These are phyloP conservation scores for Metrosideros polymorpha DNA, from an alignment of 441 rosid species.

Conservation along the genomic window DNA sequence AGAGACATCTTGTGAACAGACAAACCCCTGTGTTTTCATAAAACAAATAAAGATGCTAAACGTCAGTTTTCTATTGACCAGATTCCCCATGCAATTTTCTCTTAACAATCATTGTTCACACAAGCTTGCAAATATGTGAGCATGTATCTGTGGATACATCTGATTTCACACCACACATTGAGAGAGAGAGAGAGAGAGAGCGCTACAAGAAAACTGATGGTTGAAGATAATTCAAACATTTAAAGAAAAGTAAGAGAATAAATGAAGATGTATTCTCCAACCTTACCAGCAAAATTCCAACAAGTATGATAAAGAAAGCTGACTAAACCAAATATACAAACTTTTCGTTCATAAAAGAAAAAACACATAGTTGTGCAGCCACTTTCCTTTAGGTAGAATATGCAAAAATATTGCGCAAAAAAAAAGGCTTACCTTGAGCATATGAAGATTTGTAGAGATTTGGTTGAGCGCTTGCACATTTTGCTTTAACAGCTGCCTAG, in stretches of 20 bases:
- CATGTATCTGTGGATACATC: neutral
- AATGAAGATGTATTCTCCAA: neutral
- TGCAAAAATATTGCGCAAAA: neutral
- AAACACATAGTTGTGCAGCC: neutral
- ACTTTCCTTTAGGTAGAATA: neutral
- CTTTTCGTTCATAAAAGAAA: neutral
- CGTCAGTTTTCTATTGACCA: neutral
- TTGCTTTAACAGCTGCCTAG: conserved; percentile 64
- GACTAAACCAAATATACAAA: neutral
- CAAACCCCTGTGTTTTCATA: neutral
- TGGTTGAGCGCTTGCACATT: conserved; percentile 59
- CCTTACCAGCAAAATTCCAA: neutral
- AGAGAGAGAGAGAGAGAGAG: neutral
- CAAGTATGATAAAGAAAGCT: neutral
- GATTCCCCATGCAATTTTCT: neutral
- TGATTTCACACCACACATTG: neutral
- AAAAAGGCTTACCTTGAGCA: conserved; percentile 36
- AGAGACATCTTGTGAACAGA: neutral
- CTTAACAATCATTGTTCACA: neutral
- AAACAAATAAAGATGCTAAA: neutral
- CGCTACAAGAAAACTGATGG: neutral
- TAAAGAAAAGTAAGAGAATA: neutral
- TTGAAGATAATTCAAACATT: neutral
- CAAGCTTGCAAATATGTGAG: neutral
- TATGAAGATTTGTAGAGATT: conserved; percentile 68